phyloP scores from a whole-genome alignment of 2,329 filamentous ascomycete genomes.

The Sporothrix dimorphospora region DNA sequence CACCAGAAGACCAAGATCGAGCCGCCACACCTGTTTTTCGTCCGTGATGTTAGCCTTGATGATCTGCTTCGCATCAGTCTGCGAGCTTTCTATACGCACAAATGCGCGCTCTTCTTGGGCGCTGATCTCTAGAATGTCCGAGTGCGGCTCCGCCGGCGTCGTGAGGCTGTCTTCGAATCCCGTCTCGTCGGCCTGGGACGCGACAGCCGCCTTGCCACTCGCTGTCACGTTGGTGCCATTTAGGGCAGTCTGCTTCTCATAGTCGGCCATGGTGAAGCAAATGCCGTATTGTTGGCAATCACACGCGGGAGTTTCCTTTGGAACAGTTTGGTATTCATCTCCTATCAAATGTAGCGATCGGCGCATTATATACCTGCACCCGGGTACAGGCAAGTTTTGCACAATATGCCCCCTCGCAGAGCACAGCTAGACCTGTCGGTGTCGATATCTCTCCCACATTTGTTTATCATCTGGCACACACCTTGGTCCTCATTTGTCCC shows the following conservation, averaged over 20 bases:
- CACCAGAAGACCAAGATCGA: constrained; percentile 37
- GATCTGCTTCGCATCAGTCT: not conserved
- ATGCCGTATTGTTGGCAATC: not conserved
- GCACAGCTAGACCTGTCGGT: not conserved
- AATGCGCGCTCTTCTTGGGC: not conserved
- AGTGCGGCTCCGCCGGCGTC: not conserved
- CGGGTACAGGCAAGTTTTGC: too few relatives aligned
- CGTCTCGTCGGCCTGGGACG: not conserved
- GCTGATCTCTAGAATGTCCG: not conserved
- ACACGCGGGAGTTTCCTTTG: not conserved
- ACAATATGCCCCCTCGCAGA: too few relatives aligned
- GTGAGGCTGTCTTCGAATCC: not conserved
- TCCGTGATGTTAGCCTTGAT: not conserved
- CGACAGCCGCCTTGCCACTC: not conserved
- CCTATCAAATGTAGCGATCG: not conserved
- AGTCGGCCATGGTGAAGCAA: not conserved
- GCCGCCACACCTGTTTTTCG: constrained; percentile 24
- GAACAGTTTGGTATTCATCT: not conserved
- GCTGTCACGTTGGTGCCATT: not conserved
- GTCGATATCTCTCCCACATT: not conserved
- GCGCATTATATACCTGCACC: not conserved
- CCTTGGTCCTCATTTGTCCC: not conserved
- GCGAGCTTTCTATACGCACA: not conserved
- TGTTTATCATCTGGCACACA: not conserved
- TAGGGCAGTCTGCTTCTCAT: not conserved